Percentiles rank a stretch among this genome's conserved stretches.
Conservation (phyloP, 768 basidiomycete genomes). For the Piloderma croceum region DNA sequence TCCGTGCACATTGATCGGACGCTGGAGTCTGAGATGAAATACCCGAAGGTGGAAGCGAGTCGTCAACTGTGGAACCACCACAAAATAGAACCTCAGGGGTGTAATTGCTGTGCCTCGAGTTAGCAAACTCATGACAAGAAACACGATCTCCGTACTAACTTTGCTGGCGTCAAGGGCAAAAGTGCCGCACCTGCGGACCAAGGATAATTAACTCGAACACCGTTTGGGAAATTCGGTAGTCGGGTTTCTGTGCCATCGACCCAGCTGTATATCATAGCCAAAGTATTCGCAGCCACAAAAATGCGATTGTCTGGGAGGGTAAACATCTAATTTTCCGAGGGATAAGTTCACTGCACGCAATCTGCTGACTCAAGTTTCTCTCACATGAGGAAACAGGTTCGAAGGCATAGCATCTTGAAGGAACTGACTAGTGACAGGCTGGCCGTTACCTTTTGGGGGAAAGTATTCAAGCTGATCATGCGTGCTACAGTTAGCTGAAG, state of each 20-base stretch:
- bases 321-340: slow-evolving; percentile 5
- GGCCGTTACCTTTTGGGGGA: slow-evolving; percentile 17
- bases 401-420: slow-evolving; percentile 11
- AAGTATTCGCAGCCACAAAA: slow-evolving; percentile 37
- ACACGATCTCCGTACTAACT: slow-evolving; percentile 19
- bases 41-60: slow-evolving; percentile 22
- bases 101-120: slow-evolving; percentile 31
- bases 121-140: slow-evolving; percentile 31
- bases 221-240: slow-evolving; percentile 40
- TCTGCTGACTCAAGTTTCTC: background rate
- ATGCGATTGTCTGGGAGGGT: slow-evolving; percentile 37
- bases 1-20: slow-evolving; percentile 37
- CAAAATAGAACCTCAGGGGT: slow-evolving; percentile 44
- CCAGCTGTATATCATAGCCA: slow-evolving; percentile 38
- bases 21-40: slow-evolving; percentile 37
- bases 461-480: slow-evolving; percentile 15
- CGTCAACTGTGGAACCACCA: slow-evolving; percentile 35
- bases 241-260: slow-evolving; percentile 33
- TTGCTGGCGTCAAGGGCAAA: slow-evolving; percentile 5
- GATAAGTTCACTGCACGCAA: background rate
- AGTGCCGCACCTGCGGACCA: background rate
- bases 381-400: slow-evolving; percentile 13
- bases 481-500: too few relatives aligned
- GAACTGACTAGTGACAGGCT: slow-evolving; percentile 13
- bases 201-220: slow-evolving; percentile 37